Evolutionary conservation across 768 basidiomycete species (phyloP), one percentile per base, ranked within the genome.

Genomic region (Mycena alexandri): DNA sequence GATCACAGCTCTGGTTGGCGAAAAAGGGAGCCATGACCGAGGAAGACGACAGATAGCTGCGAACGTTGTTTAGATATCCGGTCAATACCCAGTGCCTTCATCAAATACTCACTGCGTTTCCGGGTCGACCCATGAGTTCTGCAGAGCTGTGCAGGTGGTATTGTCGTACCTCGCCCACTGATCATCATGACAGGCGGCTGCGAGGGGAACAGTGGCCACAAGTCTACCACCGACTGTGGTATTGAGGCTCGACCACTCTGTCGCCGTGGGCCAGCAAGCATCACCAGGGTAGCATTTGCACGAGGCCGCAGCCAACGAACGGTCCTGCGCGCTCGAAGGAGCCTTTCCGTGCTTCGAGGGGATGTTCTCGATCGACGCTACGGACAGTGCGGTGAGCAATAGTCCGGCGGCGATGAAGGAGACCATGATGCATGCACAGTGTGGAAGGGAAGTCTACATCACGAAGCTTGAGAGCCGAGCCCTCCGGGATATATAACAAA

Each of bases 1-100:
- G 64, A 52, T 65, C 64, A 44, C 64, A 65, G 51, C 55, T 59
- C 43, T 44, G 46, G 36, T 65, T 65, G 22, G 51, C 47, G 56
- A 58, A 65, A 33, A 65, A 44, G 22, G 51, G 41, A 4, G 38
- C 29, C 63, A 64, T 64, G 43, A 65, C 51, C 19, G 65, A 66
- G 42, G 65, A 61, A 24, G 60, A 61, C 48, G 48, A 51, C 50
- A 34, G 60, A 61, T 42, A 41, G 38, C 60, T 51, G 48, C 48
- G 38, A 48, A 60, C 57, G 21, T 59, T 47, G 34, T 60, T 60
- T 36, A 50, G 46, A 60, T 48, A 60, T 59, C 57, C n/a, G n/a
- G n/a, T n/a, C n/a, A n/a, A n/a, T n/a, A n/a, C n/a, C n/a, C n/a
- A n/a, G n/a, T n/a, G n/a, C n/a, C n/a, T n/a, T n/a, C n/a, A n/a